Conservation (phyloP, 202 grass and related monocot species). For the Hordeum pubiflorum region DNA sequence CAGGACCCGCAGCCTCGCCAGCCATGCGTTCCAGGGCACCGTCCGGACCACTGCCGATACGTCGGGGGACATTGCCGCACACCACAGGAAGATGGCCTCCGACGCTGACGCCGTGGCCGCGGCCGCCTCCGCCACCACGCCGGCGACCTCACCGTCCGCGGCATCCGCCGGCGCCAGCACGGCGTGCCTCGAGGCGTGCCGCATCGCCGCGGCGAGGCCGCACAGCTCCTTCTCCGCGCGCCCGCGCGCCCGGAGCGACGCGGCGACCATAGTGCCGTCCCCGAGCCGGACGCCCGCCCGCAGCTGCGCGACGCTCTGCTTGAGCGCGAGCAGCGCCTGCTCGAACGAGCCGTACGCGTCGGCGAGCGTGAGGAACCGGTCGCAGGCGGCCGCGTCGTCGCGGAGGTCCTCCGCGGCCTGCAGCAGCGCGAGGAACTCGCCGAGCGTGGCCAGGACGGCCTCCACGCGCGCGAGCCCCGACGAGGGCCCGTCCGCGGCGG, state of each 20-base stretch:
- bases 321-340: conserved; percentile 29
- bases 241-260: background rate
- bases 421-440: conserved; percentile 43
- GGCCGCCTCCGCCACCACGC: conserved; percentile 15
- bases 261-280: background rate
- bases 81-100: conserved; percentile 20
- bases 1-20: background rate
- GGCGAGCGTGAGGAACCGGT: conserved; percentile 47
- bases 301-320: background rate
- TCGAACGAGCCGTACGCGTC: conserved; percentile 53
- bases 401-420: conserved; percentile 21
- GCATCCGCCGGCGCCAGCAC: background rate
- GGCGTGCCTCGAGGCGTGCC: background rate
- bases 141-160: background rate
- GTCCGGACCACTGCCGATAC: background rate
- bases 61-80: conserved; percentile 13
- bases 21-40: background rate
- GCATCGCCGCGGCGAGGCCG: background rate
- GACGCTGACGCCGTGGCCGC: conserved; percentile 24
- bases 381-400: background rate
- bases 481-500: background rate
- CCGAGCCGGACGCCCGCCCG: background rate
- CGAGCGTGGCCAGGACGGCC: conserved; percentile 28
- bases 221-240: background rate
- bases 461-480: conserved; percentile 23